These are phyloP conservation scores for Myrmaecium sp. DNA, from an alignment of 2,329 filamentous ascomycete species.

Conservation along the genomic window DNA sequence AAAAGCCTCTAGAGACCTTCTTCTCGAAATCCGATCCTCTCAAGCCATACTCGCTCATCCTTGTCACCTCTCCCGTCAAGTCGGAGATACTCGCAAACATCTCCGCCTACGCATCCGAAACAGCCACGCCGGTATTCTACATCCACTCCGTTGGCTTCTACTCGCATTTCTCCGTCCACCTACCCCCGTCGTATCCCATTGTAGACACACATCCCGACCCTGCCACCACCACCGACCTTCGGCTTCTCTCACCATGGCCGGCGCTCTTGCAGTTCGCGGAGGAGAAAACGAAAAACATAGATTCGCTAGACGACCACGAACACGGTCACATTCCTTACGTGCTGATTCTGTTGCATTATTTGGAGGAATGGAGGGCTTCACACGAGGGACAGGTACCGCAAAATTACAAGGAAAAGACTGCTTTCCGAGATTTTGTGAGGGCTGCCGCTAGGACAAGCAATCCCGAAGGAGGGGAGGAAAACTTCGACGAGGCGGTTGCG, in stretches of 20 bases:
- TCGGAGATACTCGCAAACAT: conserved; percentile 34
- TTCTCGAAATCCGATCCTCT: conserved; percentile 23
- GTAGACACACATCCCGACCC: conserved; percentile 92
- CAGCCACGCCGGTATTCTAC: conserved; percentile 59
- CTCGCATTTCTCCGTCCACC: conserved; percentile 64
- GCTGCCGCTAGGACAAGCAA: conserved; percentile 52
- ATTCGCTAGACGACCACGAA: conserved; percentile 55
- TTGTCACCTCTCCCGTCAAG: conserved; percentile 43
- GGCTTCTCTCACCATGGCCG: conserved; percentile 71
- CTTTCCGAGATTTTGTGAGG: conserved; percentile 57
- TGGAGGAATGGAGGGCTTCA: conserved; percentile 59
- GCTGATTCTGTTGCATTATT: conserved; percentile 63
- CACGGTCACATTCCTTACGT: conserved; percentile 89
- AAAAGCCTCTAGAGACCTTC: conserved; percentile 28
- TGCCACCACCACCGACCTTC: conserved; percentile 67
- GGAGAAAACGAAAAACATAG: conserved; percentile 51
- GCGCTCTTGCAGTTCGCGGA: conserved; percentile 54
- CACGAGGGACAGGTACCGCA: conserved; percentile 54
- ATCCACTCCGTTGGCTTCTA: conserved; percentile 88
- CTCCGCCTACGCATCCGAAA: conserved; percentile 31
- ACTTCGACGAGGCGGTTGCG: conserved; percentile 80
- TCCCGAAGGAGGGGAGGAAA: conserved; percentile 81
- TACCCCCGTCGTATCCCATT: conserved; percentile 71
- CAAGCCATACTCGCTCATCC: conserved; percentile 39
- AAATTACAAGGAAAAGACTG: conserved; percentile 70